Evolutionary conservation across 805 yeast species (phyloP).

Genomic region (Metschnikowia lochheadii): DNA sequence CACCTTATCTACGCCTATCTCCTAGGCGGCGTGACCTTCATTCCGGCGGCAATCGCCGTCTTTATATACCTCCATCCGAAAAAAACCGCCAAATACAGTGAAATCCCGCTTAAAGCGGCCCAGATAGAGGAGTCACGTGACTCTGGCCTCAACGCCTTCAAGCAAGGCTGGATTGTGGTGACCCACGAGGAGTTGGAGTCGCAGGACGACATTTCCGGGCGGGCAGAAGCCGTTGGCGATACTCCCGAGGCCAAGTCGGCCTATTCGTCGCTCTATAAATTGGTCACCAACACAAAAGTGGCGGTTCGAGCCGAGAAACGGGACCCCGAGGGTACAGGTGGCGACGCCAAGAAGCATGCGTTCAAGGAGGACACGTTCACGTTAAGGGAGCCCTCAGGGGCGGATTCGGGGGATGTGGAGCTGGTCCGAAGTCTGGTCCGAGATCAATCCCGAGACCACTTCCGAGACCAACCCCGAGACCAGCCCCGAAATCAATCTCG

Average conservation of each 20-base stretch:
- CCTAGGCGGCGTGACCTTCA: conserved; percentile 77
- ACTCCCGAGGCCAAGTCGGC: conserved; percentile 48
- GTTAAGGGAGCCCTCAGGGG: neutral
- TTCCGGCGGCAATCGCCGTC: conserved; percentile 51
- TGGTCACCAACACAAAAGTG: conserved; percentile 37
- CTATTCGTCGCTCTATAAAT: conserved; percentile 55
- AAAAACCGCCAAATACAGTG: conserved; percentile 15
- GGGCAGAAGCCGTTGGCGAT: conserved; percentile 41
- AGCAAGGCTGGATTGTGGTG: conserved; percentile 80
- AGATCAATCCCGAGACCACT: too few relatives aligned
- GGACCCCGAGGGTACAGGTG: neutral
- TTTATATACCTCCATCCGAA: conserved; percentile 41
- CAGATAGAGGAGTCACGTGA: conserved; percentile 56
- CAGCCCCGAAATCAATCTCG: too few relatives aligned
- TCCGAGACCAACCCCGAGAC: too few relatives aligned
- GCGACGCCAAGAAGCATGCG: neutral
- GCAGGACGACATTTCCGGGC: conserved; percentile 44
- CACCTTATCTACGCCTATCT: conserved; percentile 48
- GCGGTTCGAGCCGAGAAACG: neutral
- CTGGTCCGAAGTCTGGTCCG: too few relatives aligned
- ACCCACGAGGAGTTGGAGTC: conserved; percentile 62
- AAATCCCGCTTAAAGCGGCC: conserved; percentile 48
- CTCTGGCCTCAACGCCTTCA: conserved; percentile 61
- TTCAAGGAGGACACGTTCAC: conserved; percentile 1
- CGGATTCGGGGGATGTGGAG: too few relatives aligned